Base-by-base conservation (phyloP, 2,329 filamentous ascomycete genomes). In the Remersonia thermophila region DNA sequence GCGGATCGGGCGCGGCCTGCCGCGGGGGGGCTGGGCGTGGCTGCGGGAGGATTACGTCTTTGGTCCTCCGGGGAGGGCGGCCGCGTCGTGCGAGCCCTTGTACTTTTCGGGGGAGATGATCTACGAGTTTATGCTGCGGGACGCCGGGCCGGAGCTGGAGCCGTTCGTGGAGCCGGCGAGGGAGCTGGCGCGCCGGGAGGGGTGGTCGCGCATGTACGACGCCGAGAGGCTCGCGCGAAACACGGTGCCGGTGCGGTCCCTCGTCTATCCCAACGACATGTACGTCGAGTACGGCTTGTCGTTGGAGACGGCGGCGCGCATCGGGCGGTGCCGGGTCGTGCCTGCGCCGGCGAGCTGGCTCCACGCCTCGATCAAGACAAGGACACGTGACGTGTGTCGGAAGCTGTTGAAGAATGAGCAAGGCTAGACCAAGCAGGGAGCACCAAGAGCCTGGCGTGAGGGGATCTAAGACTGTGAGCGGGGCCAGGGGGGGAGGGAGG, bases 41-140 rank as follows among this genome's bases (percentile, higher is more conserved):
- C 38, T 48, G 10, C 35, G 36, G 3, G 51, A 60, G n/a, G 31
- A 54, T 56, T 11, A 49, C 7, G 46, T 54, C 43, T 28, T 29
- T 18, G 11, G 27, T 26, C 6, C 50, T 48, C 2, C 46, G 56
- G 12, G 48, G 55, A 4, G 67, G 69, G 13, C 10, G 14, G 13
- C 9, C 4, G 7, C 20, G 1, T n/a, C n/a, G n/a, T n/a, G n/a
- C n/a, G n/a, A n/a, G n/a, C n/a, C 58, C 5, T 23, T 80, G 26
- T 74, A 66, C 49, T 83, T 84, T 56, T 80, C 77, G 0, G 80
- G 79, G 26, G 80, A 84, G 52, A 83, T 82, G 77, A 65, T 82
- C 27, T 81, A 67, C 50, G 68, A 70, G 2, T 75, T 73, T 55
- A 75, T 81, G 66, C 76, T 82, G 43, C 64, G 73, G 9, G 66